Base-by-base conservation (phyloP, 2,329 filamentous ascomycete genomes). In the Alternaria arbusti region DNA sequence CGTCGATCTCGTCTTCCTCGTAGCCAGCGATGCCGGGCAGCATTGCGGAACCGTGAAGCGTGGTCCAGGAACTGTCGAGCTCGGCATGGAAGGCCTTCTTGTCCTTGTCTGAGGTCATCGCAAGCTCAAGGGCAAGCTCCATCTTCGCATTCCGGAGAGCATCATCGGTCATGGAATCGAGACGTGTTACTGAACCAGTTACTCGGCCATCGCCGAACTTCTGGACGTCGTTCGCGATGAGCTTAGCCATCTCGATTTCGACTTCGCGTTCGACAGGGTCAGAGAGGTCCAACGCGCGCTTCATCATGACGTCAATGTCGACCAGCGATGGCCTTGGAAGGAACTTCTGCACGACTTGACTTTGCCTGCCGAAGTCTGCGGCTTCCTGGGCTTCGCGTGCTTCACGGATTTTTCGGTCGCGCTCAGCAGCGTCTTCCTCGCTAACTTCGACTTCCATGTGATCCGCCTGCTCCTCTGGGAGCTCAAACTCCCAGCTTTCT, bases 401-500 rank as follows among this genome's bases (percentile, higher is more conserved):
- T 66, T 85, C 83, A 50, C 87, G 87, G 54, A 91, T 88, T 66
- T 91, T 89, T 49, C 87, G 87, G 77, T 97, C 93, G 36, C 92
- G 88, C 68, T 94, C 89, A 15, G 92, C 93, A 23, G 88, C 85
- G 73, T 91, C 89, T 78, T 91, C 89, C 72, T 88, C 87, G n/a
- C 82, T 83, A 8, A 86, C 75, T 55, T 89, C 85, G 47, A 86
- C 83, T 3, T 79, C 78, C 54, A 78, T 71, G 4, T 82, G 74
- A 70, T 96, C 92, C 65, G 87, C 84, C 67, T 91, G 86, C 67
- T 97, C 94, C 44, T 96, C 93, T 0, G 95, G 95, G 32, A 97
- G 83, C 77, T 97, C 95, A 49, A 98, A 88, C 70, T 98, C 96
- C 91, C 93, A 98, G 69, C 97, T 94, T 0, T 89, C 91, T 75